Evolutionary conservation across 768 basidiomycete species (phyloP).

Genomic region (Naganishia vishniacii): DNA sequence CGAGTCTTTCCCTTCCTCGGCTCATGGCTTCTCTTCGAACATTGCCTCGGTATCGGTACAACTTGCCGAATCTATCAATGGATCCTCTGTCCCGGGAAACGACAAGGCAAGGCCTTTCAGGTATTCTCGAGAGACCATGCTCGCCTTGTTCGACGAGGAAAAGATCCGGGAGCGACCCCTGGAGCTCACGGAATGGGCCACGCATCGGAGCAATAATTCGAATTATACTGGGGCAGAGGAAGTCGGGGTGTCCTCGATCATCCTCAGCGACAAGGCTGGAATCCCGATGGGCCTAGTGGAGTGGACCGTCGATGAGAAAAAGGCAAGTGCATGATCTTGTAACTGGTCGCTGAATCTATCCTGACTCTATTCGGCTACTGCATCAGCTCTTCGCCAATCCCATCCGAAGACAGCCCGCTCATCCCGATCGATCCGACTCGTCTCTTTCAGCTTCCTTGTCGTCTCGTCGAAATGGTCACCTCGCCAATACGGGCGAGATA

Average conservation of each 20-base stretch:
- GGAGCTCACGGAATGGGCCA: constrained; percentile 67
- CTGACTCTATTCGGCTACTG: constrained; percentile 26
- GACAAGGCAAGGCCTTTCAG: constrained; percentile 39
- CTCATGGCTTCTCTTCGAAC: constrained; percentile 6
- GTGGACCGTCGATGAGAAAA: constrained; percentile 76
- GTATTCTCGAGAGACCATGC: constrained; percentile 42
- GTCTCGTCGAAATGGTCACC: constrained; percentile 56
- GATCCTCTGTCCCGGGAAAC: constrained; percentile 7
- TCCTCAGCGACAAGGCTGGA: constrained; percentile 67
- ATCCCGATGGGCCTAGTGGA: constrained; percentile 75
- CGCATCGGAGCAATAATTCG: constrained; percentile 51
- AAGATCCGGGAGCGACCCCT: constrained; percentile 63
- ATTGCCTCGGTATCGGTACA: constrained; percentile 24
- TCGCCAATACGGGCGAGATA: constrained; percentile 1
- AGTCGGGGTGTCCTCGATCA: constrained; percentile 43
- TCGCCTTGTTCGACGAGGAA: constrained; percentile 51
- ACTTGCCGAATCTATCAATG: not conserved
- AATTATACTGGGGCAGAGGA: constrained; percentile 33
- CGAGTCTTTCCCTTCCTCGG: constrained; percentile 16
- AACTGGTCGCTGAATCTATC: not conserved
- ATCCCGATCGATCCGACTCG: constrained; percentile 76
- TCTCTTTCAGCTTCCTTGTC: constrained; percentile 56
- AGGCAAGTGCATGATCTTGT: constrained; percentile 58
- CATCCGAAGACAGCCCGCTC: constrained; percentile 66
- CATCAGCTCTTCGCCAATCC: constrained; percentile 71